Evolutionary conservation across 1,139 yeast genomes (phyloP).

Genomic region (Candida neerlandica): DNA sequence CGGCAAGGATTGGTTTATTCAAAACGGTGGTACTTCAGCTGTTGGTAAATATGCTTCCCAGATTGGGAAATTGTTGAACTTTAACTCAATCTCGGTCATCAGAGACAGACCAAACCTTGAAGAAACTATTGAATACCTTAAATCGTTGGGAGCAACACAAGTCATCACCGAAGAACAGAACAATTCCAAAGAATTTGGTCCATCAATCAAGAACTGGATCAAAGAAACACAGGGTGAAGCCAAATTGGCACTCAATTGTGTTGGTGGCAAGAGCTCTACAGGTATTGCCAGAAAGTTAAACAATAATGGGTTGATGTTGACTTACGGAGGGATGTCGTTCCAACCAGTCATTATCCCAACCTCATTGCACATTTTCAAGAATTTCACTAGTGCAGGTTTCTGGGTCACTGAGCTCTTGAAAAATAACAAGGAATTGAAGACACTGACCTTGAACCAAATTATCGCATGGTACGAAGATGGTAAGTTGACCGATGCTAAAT

Average conservation of each 20-base stretch:
- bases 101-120: constrained; percentile 81
- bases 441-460: constrained; percentile 59
- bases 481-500: constrained; percentile 62
- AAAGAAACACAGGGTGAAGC: constrained; percentile 57
- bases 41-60: constrained; percentile 96
- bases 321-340: constrained; percentile 98
- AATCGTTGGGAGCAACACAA: constrained; percentile 73
- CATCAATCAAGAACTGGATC: constrained; percentile 64
- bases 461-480: constrained; percentile 69
- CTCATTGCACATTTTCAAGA: constrained; percentile 84
- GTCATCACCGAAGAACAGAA: constrained; percentile 90
- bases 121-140: constrained; percentile 59
- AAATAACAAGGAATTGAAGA: constrained; percentile 63
- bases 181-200: constrained; percentile 63
- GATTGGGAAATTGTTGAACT: constrained; percentile 74
- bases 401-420: constrained; percentile 88
- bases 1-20: constrained; percentile 89
- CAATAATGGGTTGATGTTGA: constrained; percentile 68
- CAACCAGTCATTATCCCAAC: constrained; percentile 92
- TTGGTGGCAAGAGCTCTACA: constrained; percentile 86
- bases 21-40: constrained; percentile 95
- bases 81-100: constrained; percentile 83
- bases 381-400: constrained; percentile 82
- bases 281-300: constrained; percentile 81
- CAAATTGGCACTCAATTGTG: constrained; percentile 84